These are phyloP conservation scores for Solanum megistacrolobum DNA, from an alignment of 257 asterid species.

Conservation along the genomic window DNA sequence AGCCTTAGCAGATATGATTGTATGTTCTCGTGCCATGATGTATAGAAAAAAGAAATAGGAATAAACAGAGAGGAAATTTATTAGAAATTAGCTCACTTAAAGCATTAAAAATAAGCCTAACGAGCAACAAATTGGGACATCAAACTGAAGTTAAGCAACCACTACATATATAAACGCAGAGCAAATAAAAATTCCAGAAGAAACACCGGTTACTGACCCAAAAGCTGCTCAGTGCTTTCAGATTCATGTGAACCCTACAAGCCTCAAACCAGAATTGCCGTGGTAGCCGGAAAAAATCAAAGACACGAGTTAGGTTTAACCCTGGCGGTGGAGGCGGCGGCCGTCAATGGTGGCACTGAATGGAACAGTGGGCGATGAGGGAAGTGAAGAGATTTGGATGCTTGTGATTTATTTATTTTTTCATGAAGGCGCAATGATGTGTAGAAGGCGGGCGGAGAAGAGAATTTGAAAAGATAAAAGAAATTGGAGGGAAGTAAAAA, in stretches of 20 bases:
- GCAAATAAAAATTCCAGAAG: neutral
- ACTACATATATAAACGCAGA: neutral
- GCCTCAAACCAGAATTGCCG: neutral
- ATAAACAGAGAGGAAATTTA: neutral
- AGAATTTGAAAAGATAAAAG: neutral
- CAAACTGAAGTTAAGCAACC: neutral
- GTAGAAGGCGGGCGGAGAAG: neutral
- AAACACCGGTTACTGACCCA: neutral
- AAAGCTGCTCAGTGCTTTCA: neutral
- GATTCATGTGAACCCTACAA: neutral
- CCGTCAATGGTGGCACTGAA: neutral
- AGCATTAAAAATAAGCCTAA: neutral
- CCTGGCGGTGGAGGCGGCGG: neutral
- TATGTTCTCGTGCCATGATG: neutral
- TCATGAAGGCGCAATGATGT: neutral
- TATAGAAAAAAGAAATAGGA: neutral
- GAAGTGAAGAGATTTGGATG: neutral
- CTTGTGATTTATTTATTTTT: neutral
- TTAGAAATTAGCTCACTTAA: neutral
- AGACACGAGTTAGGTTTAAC: neutral
- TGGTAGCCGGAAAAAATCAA: neutral
- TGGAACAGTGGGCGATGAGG: neutral
- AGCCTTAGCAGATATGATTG: neutral
- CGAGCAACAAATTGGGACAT: neutral
- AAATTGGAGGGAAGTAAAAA: neutral